Conservation (phyloP, 2,329 filamentous ascomycete species). For the Fusarium fracticaudum region DNA sequence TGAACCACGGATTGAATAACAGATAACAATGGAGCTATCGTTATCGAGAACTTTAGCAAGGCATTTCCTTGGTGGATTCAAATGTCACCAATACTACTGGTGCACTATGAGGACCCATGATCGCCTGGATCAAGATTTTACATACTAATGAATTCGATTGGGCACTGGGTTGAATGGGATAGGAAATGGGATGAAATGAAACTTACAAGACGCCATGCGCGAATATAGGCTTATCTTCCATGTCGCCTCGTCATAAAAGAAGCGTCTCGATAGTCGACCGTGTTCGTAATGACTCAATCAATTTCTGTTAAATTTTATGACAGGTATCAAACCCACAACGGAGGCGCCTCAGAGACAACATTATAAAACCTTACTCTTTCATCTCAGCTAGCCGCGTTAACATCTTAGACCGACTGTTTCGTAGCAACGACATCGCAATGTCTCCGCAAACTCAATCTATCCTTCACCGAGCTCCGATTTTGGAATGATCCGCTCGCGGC, state of each 20-base stretch:
- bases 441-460: conserved; percentile 10
- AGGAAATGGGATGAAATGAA: neutral
- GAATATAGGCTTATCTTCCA: neutral
- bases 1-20: neutral
- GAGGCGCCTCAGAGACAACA: neutral
- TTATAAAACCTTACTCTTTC: conserved; percentile 14
- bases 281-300: neutral
- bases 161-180: neutral
- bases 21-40: neutral
- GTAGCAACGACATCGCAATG: neutral
- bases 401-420: conserved; percentile 23
- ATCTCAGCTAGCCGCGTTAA: conserved; percentile 13
- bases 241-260: neutral
- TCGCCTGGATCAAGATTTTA: neutral
- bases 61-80: neutral
- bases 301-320: neutral
- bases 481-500: conserved; percentile 25
- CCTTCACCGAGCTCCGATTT: conserved; percentile 26
- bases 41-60: neutral
- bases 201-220: neutral
- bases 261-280: neutral
- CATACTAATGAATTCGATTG: neutral
- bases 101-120: neutral
- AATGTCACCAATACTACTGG: neutral
- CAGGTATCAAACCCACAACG: neutral